Base-by-base conservation (phyloP, 495 filamentous ascomycete genomes). In the Arthonia radiata region DNA sequence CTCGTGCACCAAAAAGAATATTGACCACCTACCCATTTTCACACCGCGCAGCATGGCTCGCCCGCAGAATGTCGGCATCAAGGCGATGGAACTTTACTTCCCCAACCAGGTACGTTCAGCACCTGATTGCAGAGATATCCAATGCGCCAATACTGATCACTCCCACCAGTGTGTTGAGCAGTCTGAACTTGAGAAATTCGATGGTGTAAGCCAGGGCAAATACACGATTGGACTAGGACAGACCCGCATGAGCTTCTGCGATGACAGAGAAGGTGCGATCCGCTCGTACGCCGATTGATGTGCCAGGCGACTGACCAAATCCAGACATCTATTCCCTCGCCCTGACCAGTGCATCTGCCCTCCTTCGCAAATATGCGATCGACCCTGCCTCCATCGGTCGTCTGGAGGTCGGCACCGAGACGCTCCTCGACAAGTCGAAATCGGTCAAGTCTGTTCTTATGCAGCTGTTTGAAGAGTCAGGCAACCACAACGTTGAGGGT, bases 231-330 rank as follows among this genome's bases (percentile, higher is more conserved):
- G 86, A 58, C 74, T 97, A 27, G 86, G 86, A 40, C 86, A 94
- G 69, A 94, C 83, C 37, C 92, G 86, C 57, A 97, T 97, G 86
- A 82, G 74, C 64, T 97, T 97, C 61, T 94, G 89, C 49, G 86
- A 97, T 60, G 86, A 97, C 52, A 66, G 81, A 42, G 86, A 97
- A 63, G 83, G 83, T 91, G 54, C 54, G n/a, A n/a, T n/a, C n/a
- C n/a, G n/a, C n/a, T n/a, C n/a, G n/a, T n/a, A n/a, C n/a, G n/a
- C n/a, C n/a, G n/a, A n/a, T n/a, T n/a, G n/a, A n/a, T n/a, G n/a
- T n/a, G n/a, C n/a, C n/a, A n/a, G n/a, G n/a, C n/a, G n/a, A n/a
- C n/a, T n/a, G n/a, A n/a, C n/a, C n/a, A n/a, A n/a, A 15, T 17
- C 8, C 40, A 94, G 86, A 97, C 50, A 97, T 97, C 62, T 97